These are phyloP conservation scores for Mrakiaceae sp. DNA, from an alignment of 1,284 basidiomycete genomes.

Conservation along the genomic window DNA sequence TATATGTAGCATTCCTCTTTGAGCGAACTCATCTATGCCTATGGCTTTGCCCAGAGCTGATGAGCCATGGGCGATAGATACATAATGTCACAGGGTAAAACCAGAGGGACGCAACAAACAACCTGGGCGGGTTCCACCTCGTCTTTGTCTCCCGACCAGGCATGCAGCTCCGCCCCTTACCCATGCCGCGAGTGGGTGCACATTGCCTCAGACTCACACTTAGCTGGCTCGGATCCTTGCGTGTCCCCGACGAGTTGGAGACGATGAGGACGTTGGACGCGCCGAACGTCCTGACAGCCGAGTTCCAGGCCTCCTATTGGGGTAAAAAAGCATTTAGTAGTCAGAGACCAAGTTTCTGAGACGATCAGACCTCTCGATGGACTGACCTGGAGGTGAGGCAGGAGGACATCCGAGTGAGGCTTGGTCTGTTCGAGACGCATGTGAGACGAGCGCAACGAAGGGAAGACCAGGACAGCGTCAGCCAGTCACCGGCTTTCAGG, in stretches of 20 bases:
- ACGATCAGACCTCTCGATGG: background rate
- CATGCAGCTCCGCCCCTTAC: too few species aligned
- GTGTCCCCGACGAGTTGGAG: constrained; percentile 83
- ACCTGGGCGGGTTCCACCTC: too few species aligned
- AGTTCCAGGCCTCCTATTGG: constrained; percentile 59
- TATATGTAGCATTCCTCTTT: background rate
- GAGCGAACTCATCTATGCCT: too few species aligned
- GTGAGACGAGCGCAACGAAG: background rate
- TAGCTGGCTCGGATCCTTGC: constrained; percentile 61
- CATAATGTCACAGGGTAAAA: too few species aligned
- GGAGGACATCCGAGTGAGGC: constrained; percentile 26
- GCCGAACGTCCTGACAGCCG: constrained; percentile 62
- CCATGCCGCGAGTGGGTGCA: too few species aligned
- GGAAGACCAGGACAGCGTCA: constrained; percentile 38
- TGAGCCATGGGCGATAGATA: too few species aligned
- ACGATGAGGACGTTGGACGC: constrained; percentile 74
- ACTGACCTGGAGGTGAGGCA: constrained; percentile 13
- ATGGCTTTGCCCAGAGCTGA: too few species aligned
- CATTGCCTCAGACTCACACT: constrained; percentile 44
- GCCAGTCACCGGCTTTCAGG: constrained; percentile 59
- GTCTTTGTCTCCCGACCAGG: too few species aligned
- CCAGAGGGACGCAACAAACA: too few species aligned
- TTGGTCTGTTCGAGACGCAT: constrained; percentile 22
- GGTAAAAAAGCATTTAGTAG: background rate
- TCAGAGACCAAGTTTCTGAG: background rate